Base-by-base conservation (phyloP, 2,329 filamentous ascomycete genomes). In the Penicillium sclerotiorum region DNA sequence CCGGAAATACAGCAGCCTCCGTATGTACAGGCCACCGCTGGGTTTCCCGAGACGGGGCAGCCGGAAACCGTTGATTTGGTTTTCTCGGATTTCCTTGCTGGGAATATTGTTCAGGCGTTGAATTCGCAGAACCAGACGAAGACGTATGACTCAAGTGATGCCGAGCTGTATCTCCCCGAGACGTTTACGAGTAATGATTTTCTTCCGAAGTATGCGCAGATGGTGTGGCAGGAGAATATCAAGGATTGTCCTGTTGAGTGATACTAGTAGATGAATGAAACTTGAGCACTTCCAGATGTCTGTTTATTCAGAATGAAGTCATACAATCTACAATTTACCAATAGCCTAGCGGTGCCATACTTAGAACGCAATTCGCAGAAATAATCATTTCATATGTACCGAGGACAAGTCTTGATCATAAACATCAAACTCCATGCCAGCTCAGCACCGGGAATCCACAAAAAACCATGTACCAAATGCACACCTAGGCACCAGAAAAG, bases 61-160 rank as follows among this genome's bases (percentile, higher is more conserved):
- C 50, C 50, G 13, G 36, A 49, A 2, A 49, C 12, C 12, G 37
- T 42, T 13, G 45, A 51, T n/a, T 4, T 51, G 8, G 25, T 51
- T 21, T 51, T 51, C 44, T 47, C 43, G 18, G 49, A 47, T 11
- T 51, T 51, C 25, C 49, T 51, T 33, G 43, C 17, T 30, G 32
- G 22, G n/a, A 22, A n/a, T n/a, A 41, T 49, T 8, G 23, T 38
- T 17, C n/a, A 22, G 12, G 50, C 50, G 1, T 42, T 52, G 36
- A 52, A 52, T 41, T 28, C 18, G 8, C 15, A 18, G 13, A 33
- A 45, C 6, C 45, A 36, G 9, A 4, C 36, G 2, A 52, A 20
- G 6, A 45, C 41, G 7, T 52, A 52, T 15, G 37, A 43, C n/a
- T 25, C 18, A 7, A 15, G 32, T 15, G 45, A 49, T 9, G 40